phyloP scores from a whole-genome alignment of 1,284 basidiomycete genomes.

The Blastosporella zonata region DNA sequence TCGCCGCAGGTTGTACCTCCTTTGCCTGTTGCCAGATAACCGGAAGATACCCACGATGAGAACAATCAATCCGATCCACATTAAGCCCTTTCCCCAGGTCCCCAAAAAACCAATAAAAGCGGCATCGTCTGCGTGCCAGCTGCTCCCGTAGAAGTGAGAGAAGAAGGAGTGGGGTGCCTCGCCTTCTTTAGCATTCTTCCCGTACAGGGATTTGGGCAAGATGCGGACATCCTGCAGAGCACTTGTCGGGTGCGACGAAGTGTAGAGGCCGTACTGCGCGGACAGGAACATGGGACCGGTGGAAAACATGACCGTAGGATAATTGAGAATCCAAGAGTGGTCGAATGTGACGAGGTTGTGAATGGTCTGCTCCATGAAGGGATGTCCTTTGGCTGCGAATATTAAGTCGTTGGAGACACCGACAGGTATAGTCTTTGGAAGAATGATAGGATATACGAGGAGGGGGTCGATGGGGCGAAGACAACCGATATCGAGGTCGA shows the following conservation, averaged over 20 bases:
- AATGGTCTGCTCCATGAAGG: slow-evolving; percentile 92
- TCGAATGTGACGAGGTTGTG: slow-evolving; percentile 92
- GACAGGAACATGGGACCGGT: slow-evolving; percentile 96
- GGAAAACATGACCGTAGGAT: slow-evolving; percentile 99
- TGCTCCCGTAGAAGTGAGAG: slow-evolving; percentile 93
- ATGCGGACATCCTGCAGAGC: slow-evolving; percentile 78
- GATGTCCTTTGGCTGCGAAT: slow-evolving; percentile 82
- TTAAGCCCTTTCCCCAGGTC: slow-evolving; percentile 80
- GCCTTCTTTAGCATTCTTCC: slow-evolving; percentile 87
- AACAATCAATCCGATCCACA: slow-evolving; percentile 78
- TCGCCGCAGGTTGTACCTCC: slow-evolving; percentile 55
- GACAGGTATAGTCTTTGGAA: slow-evolving; percentile 95
- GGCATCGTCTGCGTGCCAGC: slow-evolving; percentile 95
- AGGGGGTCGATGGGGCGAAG: slow-evolving; percentile 87
- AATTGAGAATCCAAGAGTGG: slow-evolving; percentile 91
- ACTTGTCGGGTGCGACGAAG: slow-evolving; percentile 67
- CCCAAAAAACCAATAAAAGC: slow-evolving; percentile 90
- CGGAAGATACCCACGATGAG: slow-evolving; percentile 68
- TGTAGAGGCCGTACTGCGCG: slow-evolving; percentile 82
- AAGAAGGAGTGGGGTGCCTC: slow-evolving; percentile 94
- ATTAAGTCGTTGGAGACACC: slow-evolving; percentile 98
- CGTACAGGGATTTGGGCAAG: slow-evolving; percentile 91
- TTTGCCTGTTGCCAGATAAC: slow-evolving; percentile 58
- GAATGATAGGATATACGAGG: slow-evolving; percentile 84
- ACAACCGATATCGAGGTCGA: slow-evolving; percentile 98